Percentiles rank a stretch among this genome's conserved stretches.
phyloP scores from a whole-genome alignment of 768 basidiomycete species.

The Auriscalpium vulgare region DNA sequence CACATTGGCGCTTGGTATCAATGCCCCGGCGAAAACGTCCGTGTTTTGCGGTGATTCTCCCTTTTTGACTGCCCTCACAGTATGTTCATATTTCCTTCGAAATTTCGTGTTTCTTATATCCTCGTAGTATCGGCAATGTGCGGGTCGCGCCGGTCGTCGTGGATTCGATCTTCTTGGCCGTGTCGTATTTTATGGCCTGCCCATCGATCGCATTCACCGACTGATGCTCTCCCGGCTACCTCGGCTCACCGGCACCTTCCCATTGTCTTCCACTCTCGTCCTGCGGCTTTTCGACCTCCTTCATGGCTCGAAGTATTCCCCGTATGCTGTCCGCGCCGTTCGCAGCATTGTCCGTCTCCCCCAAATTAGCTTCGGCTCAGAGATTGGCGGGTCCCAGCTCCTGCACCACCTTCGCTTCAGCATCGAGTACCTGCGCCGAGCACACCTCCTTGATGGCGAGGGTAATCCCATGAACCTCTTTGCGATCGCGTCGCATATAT shows the following conservation, averaged over 20 bases:
- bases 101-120: slow-evolving; percentile 5
- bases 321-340: slow-evolving; percentile 40
- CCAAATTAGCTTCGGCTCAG: slow-evolving; percentile 48
- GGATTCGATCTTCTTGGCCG: slow-evolving; percentile 65
- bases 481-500: slow-evolving; percentile 45
- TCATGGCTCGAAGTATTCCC: slow-evolving; percentile 47
- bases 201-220: slow-evolving; percentile 56
- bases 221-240: slow-evolving; percentile 58
- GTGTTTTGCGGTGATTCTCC: slow-evolving; percentile 60
- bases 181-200: slow-evolving; percentile 64
- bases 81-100: slow-evolving; percentile 19
- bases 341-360: slow-evolving; percentile 48
- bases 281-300: slow-evolving; percentile 61
- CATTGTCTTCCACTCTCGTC: slow-evolving; percentile 56
- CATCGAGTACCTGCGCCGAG: slow-evolving; percentile 60
- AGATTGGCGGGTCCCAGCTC: slow-evolving; percentile 47
- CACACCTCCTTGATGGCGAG: slow-evolving; percentile 40
- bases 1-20: slow-evolving; percentile 68
- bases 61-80: slow-evolving; percentile 52
- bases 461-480: slow-evolving; percentile 55
- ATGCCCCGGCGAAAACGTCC: slow-evolving; percentile 61
- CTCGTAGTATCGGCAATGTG: slow-evolving; percentile 59
- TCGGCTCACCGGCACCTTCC: slow-evolving; percentile 55
- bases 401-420: slow-evolving; percentile 62
- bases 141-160: slow-evolving; percentile 65